Conservation (phyloP, 768 basidiomycete genomes). For the Termitomyces sp. region DNA sequence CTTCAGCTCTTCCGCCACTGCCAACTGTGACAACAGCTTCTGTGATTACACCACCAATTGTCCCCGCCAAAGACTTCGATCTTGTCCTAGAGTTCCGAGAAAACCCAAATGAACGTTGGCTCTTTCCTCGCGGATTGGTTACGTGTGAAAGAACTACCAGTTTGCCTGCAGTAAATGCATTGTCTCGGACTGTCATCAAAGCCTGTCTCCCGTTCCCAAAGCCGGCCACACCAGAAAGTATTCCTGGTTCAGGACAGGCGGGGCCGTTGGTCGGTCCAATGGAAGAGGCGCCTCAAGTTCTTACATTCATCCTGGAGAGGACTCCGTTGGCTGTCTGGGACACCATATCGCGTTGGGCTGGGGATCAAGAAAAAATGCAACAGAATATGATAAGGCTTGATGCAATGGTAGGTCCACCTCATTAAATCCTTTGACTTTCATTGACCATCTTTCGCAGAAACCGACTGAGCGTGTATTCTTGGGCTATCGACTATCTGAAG, state of each 20-base stretch:
- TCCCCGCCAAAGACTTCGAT: slow-evolving; percentile 56
- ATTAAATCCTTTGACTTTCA: not conserved
- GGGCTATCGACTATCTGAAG: slow-evolving; percentile 50
- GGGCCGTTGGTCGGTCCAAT: not conserved
- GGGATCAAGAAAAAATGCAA: slow-evolving; percentile 45
- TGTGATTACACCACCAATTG: slow-evolving; percentile 9
- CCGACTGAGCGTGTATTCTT: slow-evolving; percentile 43
- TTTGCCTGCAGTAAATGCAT: slow-evolving; percentile 10
- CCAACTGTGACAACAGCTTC: slow-evolving; percentile 9
- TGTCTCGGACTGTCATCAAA: slow-evolving; percentile 33
- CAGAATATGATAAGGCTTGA: slow-evolving; percentile 40
- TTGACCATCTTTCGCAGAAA: slow-evolving; percentile 23
- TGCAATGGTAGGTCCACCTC: slow-evolving; percentile 35
- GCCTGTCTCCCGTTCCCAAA: slow-evolving; percentile 37
- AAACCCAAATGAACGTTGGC: slow-evolving; percentile 53
- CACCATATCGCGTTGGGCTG: slow-evolving; percentile 55
- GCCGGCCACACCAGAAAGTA: not conserved
- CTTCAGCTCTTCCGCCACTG: slow-evolving; percentile 4
- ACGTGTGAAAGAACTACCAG: slow-evolving; percentile 38
- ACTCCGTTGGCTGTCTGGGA: slow-evolving; percentile 50
- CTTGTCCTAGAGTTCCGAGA: slow-evolving; percentile 70
- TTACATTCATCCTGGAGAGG: slow-evolving; percentile 43
- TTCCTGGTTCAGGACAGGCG: not conserved
- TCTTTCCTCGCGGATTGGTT: slow-evolving; percentile 58
- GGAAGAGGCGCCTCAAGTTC: slow-evolving; percentile 22